Conservation (phyloP, 306 rosid species). For the Echinosophora koreensis region DNA sequence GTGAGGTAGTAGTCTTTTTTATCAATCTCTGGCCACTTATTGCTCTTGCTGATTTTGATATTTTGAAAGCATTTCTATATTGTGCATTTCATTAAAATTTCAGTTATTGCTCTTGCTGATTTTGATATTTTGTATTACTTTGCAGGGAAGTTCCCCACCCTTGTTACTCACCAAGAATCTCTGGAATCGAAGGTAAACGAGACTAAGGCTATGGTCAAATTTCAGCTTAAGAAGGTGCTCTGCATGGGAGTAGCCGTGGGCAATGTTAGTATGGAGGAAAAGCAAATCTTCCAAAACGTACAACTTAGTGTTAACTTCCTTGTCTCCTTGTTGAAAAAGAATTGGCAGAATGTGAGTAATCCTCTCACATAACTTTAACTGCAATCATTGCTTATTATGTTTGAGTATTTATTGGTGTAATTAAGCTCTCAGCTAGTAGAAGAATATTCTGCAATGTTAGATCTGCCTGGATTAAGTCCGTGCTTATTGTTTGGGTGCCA, state of each 20-base stretch:
- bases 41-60: too few species aligned
- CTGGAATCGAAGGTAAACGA: slow-evolving; percentile 82
- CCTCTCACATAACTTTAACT: neutral
- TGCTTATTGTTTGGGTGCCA: too few species aligned
- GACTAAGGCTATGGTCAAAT: slow-evolving; percentile 85
- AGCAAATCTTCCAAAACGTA: slow-evolving; percentile 86
- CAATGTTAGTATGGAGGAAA: slow-evolving; percentile 87
- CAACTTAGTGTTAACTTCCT: slow-evolving; percentile 88
- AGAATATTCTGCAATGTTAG: too few species aligned
- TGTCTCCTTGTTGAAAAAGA: slow-evolving; percentile 83
- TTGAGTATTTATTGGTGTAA: too few species aligned
- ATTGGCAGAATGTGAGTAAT: slow-evolving; percentile 85
- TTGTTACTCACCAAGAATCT: slow-evolving; percentile 87
- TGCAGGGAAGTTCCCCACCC: slow-evolving; percentile 85
- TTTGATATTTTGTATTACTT: neutral
- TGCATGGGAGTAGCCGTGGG: slow-evolving; percentile 97
- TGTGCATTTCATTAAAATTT: neutral
- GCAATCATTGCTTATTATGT: neutral
- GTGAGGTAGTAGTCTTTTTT: neutral
- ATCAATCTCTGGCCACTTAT: neutral
- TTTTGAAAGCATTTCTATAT: neutral
- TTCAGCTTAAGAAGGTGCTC: slow-evolving; percentile 88
- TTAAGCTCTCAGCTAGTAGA: too few species aligned
- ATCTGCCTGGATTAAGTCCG: too few species aligned
- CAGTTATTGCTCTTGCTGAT: neutral